Evolutionary conservation across 306 rosid species (phyloP).

Genomic region (Vigna angularis): DNA sequence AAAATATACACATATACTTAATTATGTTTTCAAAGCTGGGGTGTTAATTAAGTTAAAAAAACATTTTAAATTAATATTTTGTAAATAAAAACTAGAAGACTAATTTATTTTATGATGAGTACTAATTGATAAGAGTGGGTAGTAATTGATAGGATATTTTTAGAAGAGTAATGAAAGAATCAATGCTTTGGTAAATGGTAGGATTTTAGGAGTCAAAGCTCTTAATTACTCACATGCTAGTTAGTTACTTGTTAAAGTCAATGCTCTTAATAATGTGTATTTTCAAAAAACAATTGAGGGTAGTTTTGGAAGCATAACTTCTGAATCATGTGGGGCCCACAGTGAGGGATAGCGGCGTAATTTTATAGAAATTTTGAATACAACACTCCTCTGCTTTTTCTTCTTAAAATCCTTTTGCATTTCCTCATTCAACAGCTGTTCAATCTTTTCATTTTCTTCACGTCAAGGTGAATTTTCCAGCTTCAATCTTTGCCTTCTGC

Average conservation of each 20-base stretch:
- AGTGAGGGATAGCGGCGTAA: constrained; percentile 77
- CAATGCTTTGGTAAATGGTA: neutral
- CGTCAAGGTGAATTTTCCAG: constrained; percentile 30
- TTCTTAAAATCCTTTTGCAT: neutral
- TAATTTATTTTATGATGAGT: too few species aligned
- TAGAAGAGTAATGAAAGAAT: neutral
- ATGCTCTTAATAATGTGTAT: neutral
- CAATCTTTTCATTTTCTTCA: constrained; percentile 15
- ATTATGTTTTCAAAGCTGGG: too few species aligned
- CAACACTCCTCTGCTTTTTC: neutral
- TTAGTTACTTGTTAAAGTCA: neutral
- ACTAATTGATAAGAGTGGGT: too few species aligned
- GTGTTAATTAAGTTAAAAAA: too few species aligned
- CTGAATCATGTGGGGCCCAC: neutral
- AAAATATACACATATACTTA: too few species aligned
- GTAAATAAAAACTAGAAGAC: too few species aligned
- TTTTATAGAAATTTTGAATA: constrained; percentile 58
- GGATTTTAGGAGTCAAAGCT: neutral
- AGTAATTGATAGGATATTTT: too few species aligned
- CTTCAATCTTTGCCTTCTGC: neutral
- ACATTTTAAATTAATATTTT: too few species aligned
- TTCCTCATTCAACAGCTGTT: neutral
- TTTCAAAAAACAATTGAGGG: neutral
- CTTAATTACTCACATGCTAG: neutral
- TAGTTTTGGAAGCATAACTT: neutral